Evolutionary conservation across 1,139 yeast genomes (phyloP).

Genomic region (Blastobotrys aristatus): DNA sequence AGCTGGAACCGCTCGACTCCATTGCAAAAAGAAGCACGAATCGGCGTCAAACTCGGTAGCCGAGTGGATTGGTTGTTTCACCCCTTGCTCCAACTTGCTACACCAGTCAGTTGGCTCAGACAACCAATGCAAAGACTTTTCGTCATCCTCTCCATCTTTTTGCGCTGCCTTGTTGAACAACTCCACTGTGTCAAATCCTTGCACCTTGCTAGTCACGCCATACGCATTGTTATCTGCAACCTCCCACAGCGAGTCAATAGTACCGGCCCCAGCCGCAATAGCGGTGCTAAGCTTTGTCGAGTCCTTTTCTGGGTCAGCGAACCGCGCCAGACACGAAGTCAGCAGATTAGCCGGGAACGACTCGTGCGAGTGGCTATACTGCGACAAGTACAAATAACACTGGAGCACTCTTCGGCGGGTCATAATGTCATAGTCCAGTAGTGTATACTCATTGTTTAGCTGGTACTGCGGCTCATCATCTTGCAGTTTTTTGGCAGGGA

Average conservation of each 20-base stretch:
- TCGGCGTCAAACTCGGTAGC: slow-evolving; percentile 30
- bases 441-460: slow-evolving; percentile 24
- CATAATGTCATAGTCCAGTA: slow-evolving; percentile 30
- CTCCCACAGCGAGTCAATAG: slow-evolving; percentile 33
- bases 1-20: slow-evolving; percentile 24
- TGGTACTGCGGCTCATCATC: slow-evolving; percentile 29
- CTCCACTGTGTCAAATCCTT: slow-evolving; percentile 21
- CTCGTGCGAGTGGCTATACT: slow-evolving; percentile 25
- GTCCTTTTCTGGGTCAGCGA: slow-evolving; percentile 34
- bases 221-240: slow-evolving; percentile 33
- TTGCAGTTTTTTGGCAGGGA: slow-evolving; percentile 25
- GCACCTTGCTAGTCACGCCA: slow-evolving; percentile 33
- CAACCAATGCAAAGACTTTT: slow-evolving; percentile 28
- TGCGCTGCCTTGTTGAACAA: background rate
- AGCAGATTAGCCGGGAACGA: slow-evolving; percentile 33
- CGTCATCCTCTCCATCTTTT: slow-evolving; percentile 17
- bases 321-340: slow-evolving; percentile 32
- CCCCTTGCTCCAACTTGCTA: slow-evolving; percentile 21
- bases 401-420: slow-evolving; percentile 34
- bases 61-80: slow-evolving; percentile 24
- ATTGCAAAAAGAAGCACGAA: slow-evolving; percentile 12
- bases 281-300: slow-evolving; percentile 30
- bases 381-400: slow-evolving; percentile 33
- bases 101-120: slow-evolving; percentile 24
- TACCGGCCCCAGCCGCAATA: slow-evolving; percentile 33